Percentiles rank a stretch among this genome's conserved stretches.
Evolutionary conservation across 805 yeast genomes (phyloP).

Genomic region (Teunomyces panamensis): DNA sequence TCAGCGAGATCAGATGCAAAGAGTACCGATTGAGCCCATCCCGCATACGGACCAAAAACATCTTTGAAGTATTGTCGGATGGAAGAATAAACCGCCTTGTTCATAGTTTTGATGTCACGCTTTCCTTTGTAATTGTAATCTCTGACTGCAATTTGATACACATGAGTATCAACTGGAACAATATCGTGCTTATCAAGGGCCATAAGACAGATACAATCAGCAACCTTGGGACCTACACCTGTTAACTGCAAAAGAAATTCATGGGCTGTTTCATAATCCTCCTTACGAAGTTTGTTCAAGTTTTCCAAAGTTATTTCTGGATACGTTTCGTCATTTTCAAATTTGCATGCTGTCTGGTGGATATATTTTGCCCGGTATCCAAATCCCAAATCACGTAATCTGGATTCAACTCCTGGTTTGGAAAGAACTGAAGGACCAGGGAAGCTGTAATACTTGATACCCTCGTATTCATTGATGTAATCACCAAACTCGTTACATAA

Average conservation of each 20-base stretch:
- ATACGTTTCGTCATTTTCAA: conserved; percentile 39
- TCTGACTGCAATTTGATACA: conserved; percentile 81
- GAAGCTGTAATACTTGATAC: conserved; percentile 62
- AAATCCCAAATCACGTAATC: conserved; percentile 57
- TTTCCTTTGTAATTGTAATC: conserved; percentile 63
- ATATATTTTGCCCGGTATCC: conserved; percentile 94
- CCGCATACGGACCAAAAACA: conserved; percentile 89
- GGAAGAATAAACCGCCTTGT: conserved; percentile 48
- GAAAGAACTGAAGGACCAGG: conserved; percentile 60
- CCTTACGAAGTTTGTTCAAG: conserved; percentile 43
- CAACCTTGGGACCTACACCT: conserved; percentile 98
- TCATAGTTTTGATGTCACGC: conserved; percentile 44
- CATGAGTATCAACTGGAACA: conserved; percentile 96
- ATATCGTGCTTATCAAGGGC: conserved; percentile 79
- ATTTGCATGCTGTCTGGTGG: conserved; percentile 64
- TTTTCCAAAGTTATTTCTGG: conserved; percentile 33
- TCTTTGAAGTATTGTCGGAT: conserved; percentile 59
- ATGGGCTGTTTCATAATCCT: conserved; percentile 52
- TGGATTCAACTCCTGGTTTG: conserved; percentile 34
- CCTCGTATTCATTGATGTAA: conserved; percentile 51
- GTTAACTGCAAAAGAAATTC: conserved; percentile 58
- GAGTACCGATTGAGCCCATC: conserved; percentile 97
- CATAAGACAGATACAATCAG: conserved; percentile 95
- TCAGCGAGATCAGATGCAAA: conserved; percentile 82
- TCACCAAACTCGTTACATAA: conserved; percentile 70